A percentile compares a stretch with the other conserved stretches of the same genome.
These are phyloP conservation scores for Monosporozyma siamensis DNA, from an alignment of 805 yeast genomes.

Conservation along the genomic window DNA sequence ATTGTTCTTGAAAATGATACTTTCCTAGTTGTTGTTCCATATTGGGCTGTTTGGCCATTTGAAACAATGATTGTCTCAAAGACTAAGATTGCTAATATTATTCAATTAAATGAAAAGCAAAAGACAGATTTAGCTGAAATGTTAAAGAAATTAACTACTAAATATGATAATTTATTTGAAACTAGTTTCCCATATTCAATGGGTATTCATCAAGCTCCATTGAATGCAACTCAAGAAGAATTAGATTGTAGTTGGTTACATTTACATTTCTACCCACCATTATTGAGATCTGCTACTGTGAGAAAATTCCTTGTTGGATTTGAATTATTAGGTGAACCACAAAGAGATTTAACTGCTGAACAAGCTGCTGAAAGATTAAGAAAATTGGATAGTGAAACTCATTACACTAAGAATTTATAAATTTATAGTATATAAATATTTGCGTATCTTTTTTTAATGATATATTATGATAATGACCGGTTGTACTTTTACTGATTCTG, in stretches of 20 bases:
- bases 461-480: background rate
- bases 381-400: constrained; percentile 32
- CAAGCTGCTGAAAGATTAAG: constrained; percentile 34
- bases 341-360: constrained; percentile 33
- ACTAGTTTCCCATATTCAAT: constrained; percentile 70
- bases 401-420: constrained; percentile 37
- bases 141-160: constrained; percentile 44
- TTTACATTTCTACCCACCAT: constrained; percentile 73
- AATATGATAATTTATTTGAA: constrained; percentile 61
- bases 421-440: background rate
- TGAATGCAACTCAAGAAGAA: constrained; percentile 37
- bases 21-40: constrained; percentile 62
- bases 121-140: constrained; percentile 47
- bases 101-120: constrained; percentile 39
- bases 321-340: constrained; percentile 60
- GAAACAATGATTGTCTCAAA: constrained; percentile 57
- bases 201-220: constrained; percentile 74
- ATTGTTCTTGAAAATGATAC: constrained; percentile 51
- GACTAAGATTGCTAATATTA: constrained; percentile 41
- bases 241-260: constrained; percentile 51
- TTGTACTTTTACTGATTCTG: no score
- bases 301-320: constrained; percentile 70
- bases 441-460: background rate
- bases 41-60: constrained; percentile 80
- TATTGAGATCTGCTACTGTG: constrained; percentile 64